Evolutionary conservation across 1,284 basidiomycete genomes (phyloP).

Genomic region (Apiotrichum montevideense): DNA sequence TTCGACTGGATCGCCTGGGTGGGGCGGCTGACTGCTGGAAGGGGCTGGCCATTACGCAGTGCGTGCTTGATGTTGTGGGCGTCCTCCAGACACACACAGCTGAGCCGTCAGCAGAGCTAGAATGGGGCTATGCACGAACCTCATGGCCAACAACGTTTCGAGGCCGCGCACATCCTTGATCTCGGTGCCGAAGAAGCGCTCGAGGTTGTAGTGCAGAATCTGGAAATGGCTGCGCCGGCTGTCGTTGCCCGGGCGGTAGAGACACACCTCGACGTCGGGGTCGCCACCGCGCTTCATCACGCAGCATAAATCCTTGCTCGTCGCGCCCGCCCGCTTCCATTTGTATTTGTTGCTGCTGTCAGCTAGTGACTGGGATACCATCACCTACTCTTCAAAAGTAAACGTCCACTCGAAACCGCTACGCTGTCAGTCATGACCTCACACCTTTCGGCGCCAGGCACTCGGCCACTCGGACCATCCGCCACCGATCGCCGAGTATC

Average conservation of each 20-base stretch:
- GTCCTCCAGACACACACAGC: constrained; percentile 25
- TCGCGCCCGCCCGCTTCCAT: constrained; percentile 37
- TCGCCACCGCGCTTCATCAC: constrained; percentile 43
- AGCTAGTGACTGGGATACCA: neutral
- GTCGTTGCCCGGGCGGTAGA: constrained; percentile 34
- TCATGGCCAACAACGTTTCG: constrained; percentile 36
- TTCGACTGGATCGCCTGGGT: neutral
- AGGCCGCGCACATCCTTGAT: constrained; percentile 43
- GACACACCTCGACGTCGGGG: constrained; percentile 42
- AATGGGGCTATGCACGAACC: constrained; percentile 16
- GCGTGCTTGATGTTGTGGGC: constrained; percentile 14
- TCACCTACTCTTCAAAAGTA: constrained; percentile 37
- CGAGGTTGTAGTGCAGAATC: constrained; percentile 45
- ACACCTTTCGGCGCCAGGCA: too few relatives aligned
- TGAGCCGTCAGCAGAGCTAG: neutral
- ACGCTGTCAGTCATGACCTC: neutral
- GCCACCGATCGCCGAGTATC: too few relatives aligned
- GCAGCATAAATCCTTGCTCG: constrained; percentile 39
- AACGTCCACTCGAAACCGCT: constrained; percentile 40
- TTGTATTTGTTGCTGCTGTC: constrained; percentile 36
- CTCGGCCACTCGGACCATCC: neutral
- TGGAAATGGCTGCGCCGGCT: constrained; percentile 19
- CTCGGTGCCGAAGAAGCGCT: constrained; percentile 38
- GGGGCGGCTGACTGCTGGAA: too few relatives aligned
- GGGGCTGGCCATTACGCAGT: neutral